Percentiles rank a stretch among this genome's conserved stretches.
Evolutionary conservation across 1,284 basidiomycete species (phyloP).

Genomic region (Microbotryum silenes-acaulis): DNA sequence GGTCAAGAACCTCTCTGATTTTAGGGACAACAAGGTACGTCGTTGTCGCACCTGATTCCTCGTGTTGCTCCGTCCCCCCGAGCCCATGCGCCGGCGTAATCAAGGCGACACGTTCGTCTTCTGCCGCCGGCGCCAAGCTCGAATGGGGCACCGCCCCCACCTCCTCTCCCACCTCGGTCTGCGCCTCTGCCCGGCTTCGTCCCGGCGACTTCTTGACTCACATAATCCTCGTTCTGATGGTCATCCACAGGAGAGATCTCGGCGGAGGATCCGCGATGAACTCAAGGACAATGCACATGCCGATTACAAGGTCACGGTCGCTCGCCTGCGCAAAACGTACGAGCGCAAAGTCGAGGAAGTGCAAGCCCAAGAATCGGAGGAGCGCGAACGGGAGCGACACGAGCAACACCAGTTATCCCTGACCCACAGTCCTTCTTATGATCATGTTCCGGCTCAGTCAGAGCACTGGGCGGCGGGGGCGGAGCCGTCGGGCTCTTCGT

Average conservation of each 20-base stretch:
- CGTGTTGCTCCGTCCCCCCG: no score
- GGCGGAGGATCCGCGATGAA: constrained; percentile 32
- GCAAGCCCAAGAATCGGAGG: constrained; percentile 23
- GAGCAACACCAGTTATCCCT: constrained; percentile 8
- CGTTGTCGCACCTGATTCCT: no score
- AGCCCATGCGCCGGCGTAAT: no score
- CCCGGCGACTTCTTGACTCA: not conserved
- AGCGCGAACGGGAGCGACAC: constrained; percentile 8
- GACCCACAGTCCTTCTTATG: not conserved
- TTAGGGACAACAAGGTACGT: constrained; percentile 25
- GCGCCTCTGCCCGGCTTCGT: not conserved
- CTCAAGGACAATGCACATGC: constrained; percentile 19
- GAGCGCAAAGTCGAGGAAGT: constrained; percentile 34
- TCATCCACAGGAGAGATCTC: constrained; percentile 26
- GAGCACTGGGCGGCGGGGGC: not conserved
- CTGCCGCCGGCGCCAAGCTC: not conserved
- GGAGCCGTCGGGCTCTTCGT: not conserved
- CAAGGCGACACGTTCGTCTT: not conserved
- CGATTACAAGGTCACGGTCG: constrained; percentile 29
- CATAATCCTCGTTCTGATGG: not conserved
- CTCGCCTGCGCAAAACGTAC: constrained; percentile 28
- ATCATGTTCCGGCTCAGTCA: no score
- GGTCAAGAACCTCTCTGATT: constrained; percentile 3
- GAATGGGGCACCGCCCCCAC: not conserved
- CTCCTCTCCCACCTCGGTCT: not conserved